Conservation (phyloP, 495 filamentous ascomycete genomes). For the Chaetomium cochliodes region DNA sequence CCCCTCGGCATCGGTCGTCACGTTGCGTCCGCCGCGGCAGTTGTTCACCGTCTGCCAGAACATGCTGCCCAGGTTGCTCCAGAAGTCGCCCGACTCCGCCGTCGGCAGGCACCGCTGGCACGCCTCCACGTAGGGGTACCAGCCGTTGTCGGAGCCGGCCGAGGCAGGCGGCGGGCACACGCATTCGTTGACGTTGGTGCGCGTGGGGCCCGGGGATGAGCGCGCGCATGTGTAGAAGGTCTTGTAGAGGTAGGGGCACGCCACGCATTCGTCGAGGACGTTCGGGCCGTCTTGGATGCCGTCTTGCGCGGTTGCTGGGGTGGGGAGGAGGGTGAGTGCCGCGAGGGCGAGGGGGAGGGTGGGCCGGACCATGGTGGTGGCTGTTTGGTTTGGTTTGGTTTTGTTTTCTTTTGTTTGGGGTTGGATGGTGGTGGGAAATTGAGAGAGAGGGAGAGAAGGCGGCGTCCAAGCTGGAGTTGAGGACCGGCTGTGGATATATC, state of each 20-base stretch:
- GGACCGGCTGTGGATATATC: no score
- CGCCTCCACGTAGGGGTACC: slow-evolving; percentile 14
- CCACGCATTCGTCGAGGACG: slow-evolving; percentile 7
- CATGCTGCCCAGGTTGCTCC: slow-evolving; percentile 2
- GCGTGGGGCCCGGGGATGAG: background rate
- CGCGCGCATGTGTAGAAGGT: slow-evolving; percentile 1
- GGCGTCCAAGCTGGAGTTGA: no score
- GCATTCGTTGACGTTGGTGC: slow-evolving; percentile 1
- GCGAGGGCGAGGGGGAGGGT: slow-evolving; percentile 3
- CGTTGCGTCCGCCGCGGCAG: slow-evolving; percentile 3
- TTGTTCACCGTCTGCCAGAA: background rate
- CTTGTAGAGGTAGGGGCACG: slow-evolving; percentile 8
- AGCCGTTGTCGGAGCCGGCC: slow-evolving; percentile 2
- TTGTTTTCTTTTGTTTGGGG: no score
- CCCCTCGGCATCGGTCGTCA: slow-evolving; percentile 1
- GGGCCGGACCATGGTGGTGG: background rate
- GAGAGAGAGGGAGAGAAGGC: no score
- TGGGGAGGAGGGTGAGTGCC: background rate
- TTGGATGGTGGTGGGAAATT: no score
- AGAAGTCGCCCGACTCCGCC: slow-evolving; percentile 9
- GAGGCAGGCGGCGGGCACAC: background rate
- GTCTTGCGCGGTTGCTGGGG: background rate
- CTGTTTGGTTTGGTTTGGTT: no score
- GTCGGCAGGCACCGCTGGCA: slow-evolving; percentile 9
- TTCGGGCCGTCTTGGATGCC: slow-evolving; percentile 2